Percentiles rank a stretch among this genome's conserved stretches.
phyloP scores from a whole-genome alignment of 73 alveolate species.

The Symbiodinium pilosum region DNA sequence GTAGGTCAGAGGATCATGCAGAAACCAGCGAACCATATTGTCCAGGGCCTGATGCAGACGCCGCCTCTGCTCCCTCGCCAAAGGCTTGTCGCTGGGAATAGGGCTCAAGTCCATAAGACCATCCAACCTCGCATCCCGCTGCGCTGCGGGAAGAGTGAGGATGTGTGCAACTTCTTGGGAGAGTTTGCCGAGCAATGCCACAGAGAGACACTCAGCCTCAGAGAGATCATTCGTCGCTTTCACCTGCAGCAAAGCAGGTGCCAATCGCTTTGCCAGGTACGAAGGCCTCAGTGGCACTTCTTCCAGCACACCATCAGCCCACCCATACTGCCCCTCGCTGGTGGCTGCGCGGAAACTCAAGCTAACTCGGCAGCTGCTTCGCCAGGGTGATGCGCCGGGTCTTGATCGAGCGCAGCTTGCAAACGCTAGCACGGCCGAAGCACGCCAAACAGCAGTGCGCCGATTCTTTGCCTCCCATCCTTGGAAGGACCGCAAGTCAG shows the following conservation, averaged over 20 bases:
- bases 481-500: too few species aligned
- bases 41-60: constrained; percentile 66
- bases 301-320: constrained; percentile 2
- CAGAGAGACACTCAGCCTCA: constrained; percentile 34
- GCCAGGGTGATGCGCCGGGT: background rate
- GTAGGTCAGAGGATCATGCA: constrained; percentile 27
- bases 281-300: constrained; percentile 46
- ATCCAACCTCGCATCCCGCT: constrained; percentile 53
- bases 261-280: constrained; percentile 26
- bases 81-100: too few species aligned
- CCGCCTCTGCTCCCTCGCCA: constrained; percentile 40
- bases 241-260: background rate
- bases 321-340: background rate
- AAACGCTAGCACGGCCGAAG: background rate
- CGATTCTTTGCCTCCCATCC: background rate
- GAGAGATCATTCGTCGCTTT: background rate
- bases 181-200: background rate
- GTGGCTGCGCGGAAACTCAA: too few species aligned
- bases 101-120: constrained; percentile 85
- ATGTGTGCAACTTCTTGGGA: constrained; percentile 44
- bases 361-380: too few species aligned
- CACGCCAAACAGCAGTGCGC: background rate
- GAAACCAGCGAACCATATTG: constrained; percentile 73
- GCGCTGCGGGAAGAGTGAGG: background rate
- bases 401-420: background rate